Conservation (phyloP, 441 rosid genomes). For the Bruguiera hainesii region DNA sequence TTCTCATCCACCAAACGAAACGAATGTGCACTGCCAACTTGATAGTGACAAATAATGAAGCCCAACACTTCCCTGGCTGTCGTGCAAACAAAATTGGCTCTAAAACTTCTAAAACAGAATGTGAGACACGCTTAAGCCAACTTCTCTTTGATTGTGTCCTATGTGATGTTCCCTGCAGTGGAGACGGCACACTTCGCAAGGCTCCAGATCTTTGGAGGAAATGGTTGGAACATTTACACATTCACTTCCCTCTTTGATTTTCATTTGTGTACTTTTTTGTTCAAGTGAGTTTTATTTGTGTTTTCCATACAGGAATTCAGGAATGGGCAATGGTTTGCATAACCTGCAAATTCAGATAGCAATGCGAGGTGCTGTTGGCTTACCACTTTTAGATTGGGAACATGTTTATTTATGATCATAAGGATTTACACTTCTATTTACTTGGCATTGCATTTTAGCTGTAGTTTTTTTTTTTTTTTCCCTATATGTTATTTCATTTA, state of each 20-base stretch:
- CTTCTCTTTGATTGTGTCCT: constrained; percentile 87
- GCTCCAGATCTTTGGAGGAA: constrained; percentile 98
- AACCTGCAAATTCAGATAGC: constrained; percentile 83
- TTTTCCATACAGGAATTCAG: constrained; percentile 55
- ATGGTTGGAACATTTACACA: constrained; percentile 43
- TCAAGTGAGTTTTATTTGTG: constrained; percentile 17
- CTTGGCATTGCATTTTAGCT: too few species aligned
- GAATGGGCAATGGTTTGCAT: constrained; percentile 91
- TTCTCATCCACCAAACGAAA: constrained; percentile 96
- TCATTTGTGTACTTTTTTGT: constrained; percentile 2
- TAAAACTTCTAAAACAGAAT: constrained; percentile 42
- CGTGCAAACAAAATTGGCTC: constrained; percentile 42
- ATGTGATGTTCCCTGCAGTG: constrained; percentile 98
- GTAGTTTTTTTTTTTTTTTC: too few species aligned
- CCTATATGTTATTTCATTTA: too few species aligned
- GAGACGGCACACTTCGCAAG: constrained; percentile 96
- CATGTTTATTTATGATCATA: too few species aligned
- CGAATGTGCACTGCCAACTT: constrained; percentile 96
- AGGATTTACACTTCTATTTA: too few species aligned
- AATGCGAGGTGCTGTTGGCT: constrained; percentile 59
- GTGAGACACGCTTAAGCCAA: constrained; percentile 40
- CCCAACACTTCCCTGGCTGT: constrained; percentile 95
- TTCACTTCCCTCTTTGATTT: neutral
- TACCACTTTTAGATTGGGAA: too few species aligned
- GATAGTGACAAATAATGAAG: constrained; percentile 94